Percentiles rank a stretch among this genome's conserved stretches.
phyloP scores from a whole-genome alignment of 352 stramenopile species.

The Phytophthora niederhauseri region DNA sequence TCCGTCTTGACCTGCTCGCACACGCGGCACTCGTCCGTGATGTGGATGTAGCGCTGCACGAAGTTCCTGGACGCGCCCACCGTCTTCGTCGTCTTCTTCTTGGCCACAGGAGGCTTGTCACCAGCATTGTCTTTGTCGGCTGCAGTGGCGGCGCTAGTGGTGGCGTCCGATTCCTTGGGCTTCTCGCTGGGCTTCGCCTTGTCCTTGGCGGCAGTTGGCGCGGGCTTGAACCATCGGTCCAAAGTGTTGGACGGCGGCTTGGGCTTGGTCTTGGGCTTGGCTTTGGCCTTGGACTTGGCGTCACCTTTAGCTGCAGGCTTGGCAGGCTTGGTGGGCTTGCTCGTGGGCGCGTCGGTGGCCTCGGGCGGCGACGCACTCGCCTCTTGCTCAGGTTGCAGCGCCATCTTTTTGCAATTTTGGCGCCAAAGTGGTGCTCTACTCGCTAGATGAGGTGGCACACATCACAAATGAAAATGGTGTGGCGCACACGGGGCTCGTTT shows the following conservation, averaged over 20 bases:
- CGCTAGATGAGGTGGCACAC: too few species aligned
- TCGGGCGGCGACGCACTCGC: background rate
- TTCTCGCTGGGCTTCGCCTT: conserved; percentile 21
- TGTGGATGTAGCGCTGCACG: conserved; percentile 73
- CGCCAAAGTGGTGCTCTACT: conserved; percentile 8
- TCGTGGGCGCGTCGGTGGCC: background rate
- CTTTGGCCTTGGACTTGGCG: conserved; percentile 10
- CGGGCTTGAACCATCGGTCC: conserved; percentile 64
- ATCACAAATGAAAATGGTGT: conserved; percentile 8
- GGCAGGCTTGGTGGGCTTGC: background rate
- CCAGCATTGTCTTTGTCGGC: background rate
- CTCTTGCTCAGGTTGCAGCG: conserved; percentile 1
- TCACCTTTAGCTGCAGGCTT: conserved; percentile 1
- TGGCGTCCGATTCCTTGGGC: background rate
- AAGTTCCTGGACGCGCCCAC: conserved; percentile 46
- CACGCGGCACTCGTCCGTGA: conserved; percentile 71
- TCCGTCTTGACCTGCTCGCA: conserved; percentile 62
- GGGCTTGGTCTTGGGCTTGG: conserved; percentile 16
- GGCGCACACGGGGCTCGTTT: conserved; percentile 8
- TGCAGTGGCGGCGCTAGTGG: background rate
- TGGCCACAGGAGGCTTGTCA: background rate
- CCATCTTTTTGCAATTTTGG: background rate
- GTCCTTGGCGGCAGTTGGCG: conserved; percentile 1
- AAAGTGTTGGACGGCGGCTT: conserved; percentile 57
- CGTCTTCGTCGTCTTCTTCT: conserved; percentile 22